Conservation (phyloP, 257 asterid genomes). For the Nicotiana noctiflora region DNA sequence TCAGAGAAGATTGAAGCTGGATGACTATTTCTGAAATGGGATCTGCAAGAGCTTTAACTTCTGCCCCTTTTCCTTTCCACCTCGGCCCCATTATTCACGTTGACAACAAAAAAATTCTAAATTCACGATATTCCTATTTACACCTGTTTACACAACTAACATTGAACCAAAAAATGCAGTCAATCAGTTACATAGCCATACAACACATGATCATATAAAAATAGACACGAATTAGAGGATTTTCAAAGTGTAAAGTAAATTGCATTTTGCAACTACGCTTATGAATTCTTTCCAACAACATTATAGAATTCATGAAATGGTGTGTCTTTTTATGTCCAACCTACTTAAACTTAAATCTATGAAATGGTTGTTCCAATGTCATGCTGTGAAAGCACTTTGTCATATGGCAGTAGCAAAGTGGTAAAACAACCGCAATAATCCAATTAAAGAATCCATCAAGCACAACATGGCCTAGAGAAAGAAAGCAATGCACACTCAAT, state of each 20-base stretch:
- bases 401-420: background rate
- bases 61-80: slow-evolving; percentile 49
- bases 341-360: background rate
- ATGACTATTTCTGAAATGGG: slow-evolving; percentile 40
- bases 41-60: slow-evolving; percentile 31
- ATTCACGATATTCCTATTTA: background rate
- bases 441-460: background rate
- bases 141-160: background rate
- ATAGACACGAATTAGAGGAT: background rate
- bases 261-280: background rate
- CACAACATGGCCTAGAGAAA: background rate
- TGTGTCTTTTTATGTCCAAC: no score
- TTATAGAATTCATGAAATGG: no score
- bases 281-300: no score
- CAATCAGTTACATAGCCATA: background rate
- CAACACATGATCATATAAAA: background rate
- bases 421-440: background rate
- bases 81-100: slow-evolving; percentile 30
- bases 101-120: background rate
- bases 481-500: background rate
- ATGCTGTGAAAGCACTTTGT: background rate
- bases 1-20: slow-evolving; percentile 46
- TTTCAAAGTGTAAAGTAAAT: background rate
- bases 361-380: background rate
- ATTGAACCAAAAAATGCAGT: background rate